These are phyloP conservation scores for Cercospora janseana DNA, from an alignment of 2,329 filamentous ascomycete species.

Conservation along the genomic window DNA sequence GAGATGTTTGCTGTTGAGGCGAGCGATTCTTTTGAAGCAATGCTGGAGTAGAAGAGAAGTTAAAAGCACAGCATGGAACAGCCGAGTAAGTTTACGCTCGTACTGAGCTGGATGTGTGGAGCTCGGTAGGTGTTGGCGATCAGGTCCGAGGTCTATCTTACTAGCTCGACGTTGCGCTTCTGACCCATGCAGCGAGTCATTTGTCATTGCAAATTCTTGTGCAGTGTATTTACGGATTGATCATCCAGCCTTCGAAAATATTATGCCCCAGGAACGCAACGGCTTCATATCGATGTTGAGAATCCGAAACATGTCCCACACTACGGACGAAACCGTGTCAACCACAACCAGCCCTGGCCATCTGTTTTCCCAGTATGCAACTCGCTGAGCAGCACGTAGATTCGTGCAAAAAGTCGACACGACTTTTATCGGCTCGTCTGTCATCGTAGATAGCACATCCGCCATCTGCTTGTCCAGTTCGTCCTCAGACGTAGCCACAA, in stretches of 20 bases:
- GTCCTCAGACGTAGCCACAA: slow-evolving; percentile 40
- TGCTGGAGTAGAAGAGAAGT: too few relatives aligned
- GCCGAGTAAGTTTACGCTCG: too few relatives aligned
- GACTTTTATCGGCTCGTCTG: slow-evolving; percentile 34
- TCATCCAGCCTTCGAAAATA: slow-evolving; percentile 30
- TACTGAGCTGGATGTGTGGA: too few relatives aligned
- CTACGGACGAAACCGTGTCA: slow-evolving; percentile 46
- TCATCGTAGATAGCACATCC: slow-evolving; percentile 28
- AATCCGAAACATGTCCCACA: slow-evolving; percentile 44
- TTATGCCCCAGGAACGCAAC: slow-evolving; percentile 40
- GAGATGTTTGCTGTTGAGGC: neutral
- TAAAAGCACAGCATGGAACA: too few relatives aligned
- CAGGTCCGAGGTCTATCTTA: too few relatives aligned
- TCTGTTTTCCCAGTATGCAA: slow-evolving; percentile 40
- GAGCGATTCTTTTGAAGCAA: too few relatives aligned
- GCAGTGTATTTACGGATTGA: neutral
- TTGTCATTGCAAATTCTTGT: neutral
- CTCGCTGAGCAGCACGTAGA: slow-evolving; percentile 43
- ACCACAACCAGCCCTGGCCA: slow-evolving; percentile 40
- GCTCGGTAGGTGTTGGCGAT: too few relatives aligned
- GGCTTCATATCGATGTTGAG: slow-evolving; percentile 34
- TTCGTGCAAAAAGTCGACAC: slow-evolving; percentile 49
- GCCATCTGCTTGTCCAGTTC: slow-evolving; percentile 34
- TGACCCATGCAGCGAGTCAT: too few relatives aligned
- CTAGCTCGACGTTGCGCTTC: too few relatives aligned